phyloP scores from a whole-genome alignment of 148 eudicot genomes.

The Euryodendron excelsum region DNA sequence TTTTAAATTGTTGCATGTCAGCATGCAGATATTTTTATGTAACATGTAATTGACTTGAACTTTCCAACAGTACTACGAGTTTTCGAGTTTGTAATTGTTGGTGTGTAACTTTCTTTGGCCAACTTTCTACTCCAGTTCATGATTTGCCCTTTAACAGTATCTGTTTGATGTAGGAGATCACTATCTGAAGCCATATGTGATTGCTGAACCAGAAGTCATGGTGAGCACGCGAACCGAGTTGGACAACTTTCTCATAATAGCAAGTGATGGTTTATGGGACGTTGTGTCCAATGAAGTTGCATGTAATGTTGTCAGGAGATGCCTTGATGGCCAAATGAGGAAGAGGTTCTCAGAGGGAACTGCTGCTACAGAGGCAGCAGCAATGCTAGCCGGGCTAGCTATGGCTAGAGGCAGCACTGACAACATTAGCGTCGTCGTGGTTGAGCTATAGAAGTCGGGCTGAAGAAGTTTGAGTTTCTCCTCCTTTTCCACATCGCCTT shows the following conservation, averaged over 20 bases:
- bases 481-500: too few relatives aligned
- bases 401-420: slow-evolving; percentile 50
- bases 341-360: slow-evolving; percentile 24
- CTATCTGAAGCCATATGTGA: slow-evolving; percentile 49
- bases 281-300: slow-evolving; percentile 48
- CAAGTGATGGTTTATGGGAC: slow-evolving; percentile 59
- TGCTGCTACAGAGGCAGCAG: slow-evolving; percentile 50
- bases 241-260: slow-evolving; percentile 49
- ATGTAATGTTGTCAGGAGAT: slow-evolving; percentile 41
- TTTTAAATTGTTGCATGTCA: too few relatives aligned
- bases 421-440: slow-evolving; percentile 49
- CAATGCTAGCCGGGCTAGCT: slow-evolving; percentile 44
- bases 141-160: too few relatives aligned
- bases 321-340: slow-evolving; percentile 33
- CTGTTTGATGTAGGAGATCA: slow-evolving; percentile 39
- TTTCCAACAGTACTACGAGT: too few relatives aligned
- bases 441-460: slow-evolving; percentile 19
- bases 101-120: too few relatives aligned
- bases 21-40: too few relatives aligned
- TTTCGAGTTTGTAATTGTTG: too few relatives aligned
- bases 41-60: too few relatives aligned
- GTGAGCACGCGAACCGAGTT: slow-evolving; percentile 33
- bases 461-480: too few relatives aligned
- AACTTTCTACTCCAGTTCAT: too few relatives aligned
- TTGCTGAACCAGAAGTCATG: slow-evolving; percentile 54